Evolutionary conservation across 176 grass and related monocot genomes (phyloP), one percentile per base, ranked within the genome.

Genomic region (Miscanthus lutarioriparius): DNA sequence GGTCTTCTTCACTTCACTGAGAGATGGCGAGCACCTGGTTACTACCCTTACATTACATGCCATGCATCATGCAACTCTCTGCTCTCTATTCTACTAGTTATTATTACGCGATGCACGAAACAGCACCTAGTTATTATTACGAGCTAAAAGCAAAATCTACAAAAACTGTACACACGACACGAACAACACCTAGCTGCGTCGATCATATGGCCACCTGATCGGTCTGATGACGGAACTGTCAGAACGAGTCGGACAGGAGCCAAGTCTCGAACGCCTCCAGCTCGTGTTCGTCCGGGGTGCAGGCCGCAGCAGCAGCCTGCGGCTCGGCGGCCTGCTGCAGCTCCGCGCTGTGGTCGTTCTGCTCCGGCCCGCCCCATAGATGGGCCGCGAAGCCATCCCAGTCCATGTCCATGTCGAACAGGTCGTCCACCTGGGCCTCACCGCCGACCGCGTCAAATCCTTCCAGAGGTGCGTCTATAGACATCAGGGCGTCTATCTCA

Each of bases 371-470:
- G 33, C 53, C 83, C 84, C 89, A 92, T 0, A 98, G 86, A 37
- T 95, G 66, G 39, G 84, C 62, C 19, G 80, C 87, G 25, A 89
- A 88, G 30, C 88, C 83, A 15, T 91, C 87, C 90, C 88, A 89
- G 53, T 91, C 91, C 91, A 94, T 91, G 78, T 95, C 91, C 27
- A 95, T 65, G 48, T 51, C 49, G 5, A 53, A 20, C 10, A 97
- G 74, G 5, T 87, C 86, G 7, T 87, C 66, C 40, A 90, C 48
- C 76, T 77, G 87, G 19, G 86, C 38, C 38, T 33, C 27, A 6
- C 27, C 83, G 17, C 22, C 77, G n/a, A 51, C 56, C 0, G 51
- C 23, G n/a, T 68, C 54, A 0, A 47, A 19, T 25, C 56, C 56
- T 61, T 25, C 22, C 48, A 53, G 49, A 20, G 47, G 47, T 6